Base-by-base conservation (phyloP, 345 rosid genomes). In the Aethionema arabicum region DNA sequence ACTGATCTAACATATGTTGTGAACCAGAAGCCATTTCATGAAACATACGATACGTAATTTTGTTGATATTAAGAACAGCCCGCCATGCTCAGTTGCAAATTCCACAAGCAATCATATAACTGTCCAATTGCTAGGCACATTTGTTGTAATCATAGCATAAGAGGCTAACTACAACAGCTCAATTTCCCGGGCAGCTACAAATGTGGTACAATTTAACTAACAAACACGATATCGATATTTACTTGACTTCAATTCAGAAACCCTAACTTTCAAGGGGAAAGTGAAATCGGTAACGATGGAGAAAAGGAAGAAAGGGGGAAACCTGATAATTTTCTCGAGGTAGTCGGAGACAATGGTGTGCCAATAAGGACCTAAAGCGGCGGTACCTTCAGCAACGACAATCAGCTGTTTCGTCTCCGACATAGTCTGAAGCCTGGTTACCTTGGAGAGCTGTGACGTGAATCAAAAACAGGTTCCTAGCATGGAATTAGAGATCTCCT, bases 351-450 rank as follows among this genome's bases (percentile, higher is more conserved):
- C 63, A 15, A 93, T 66, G 58, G 79, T 67, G 1, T 77, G 72
- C 97, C 99, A 93, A 79, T 76, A 83, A 32, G 95, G 91, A 8
- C 97, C 99, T 83, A 93, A 70, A 39, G 97, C 95, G 0, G 96
- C 96, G 4, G 97, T 90, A 38, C 90, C 88, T 82, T 93, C 99
- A 9, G 89, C 79, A 57, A 82, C 96, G 42, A 93, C 85, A 80
- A 87, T 87, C 72, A 90, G 78, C 79, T 90, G 91, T 47, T 75
- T 90, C 79, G 83, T 83, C 72, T 88, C 79, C 90, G 85, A 54
- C 69, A 61, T 62, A 4, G 40, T 43, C 27, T 36, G 9, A 40
- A 32, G 1, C 5, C 14, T 58, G 27, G 27, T 21, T 21, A 21
- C 27, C 39, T 5, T 7, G 3, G 33, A 66, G 30, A 36, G 65